These are phyloP conservation scores for Thalassiosira delicatula DNA, from an alignment of 352 stramenopile species.

Conservation along the genomic window DNA sequence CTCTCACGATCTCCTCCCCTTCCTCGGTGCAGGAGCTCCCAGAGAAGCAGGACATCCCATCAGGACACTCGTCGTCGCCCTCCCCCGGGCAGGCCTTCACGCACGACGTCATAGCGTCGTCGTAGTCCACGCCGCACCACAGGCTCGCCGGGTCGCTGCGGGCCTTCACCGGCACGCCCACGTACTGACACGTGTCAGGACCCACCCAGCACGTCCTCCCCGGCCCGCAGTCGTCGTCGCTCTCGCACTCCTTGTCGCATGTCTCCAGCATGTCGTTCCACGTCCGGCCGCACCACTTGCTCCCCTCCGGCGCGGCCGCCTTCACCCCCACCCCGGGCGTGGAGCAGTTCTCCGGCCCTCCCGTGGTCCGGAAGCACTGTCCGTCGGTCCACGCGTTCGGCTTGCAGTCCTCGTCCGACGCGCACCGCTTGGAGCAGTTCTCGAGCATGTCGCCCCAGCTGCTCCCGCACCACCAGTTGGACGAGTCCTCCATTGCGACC, in stretches of 20 bases:
- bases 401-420: slow-evolving; percentile 37
- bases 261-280: slow-evolving; percentile 63
- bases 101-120: slow-evolving; percentile 39
- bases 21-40: slow-evolving; percentile 41
- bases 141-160: slow-evolving; percentile 8
- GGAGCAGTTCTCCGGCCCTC: slow-evolving; percentile 45
- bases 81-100: slow-evolving; percentile 44
- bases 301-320: not conserved
- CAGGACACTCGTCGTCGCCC: slow-evolving; percentile 44
- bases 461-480: slow-evolving; percentile 55
- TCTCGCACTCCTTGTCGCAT: slow-evolving; percentile 33
- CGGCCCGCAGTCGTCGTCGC: slow-evolving; percentile 41
- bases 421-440: slow-evolving; percentile 45
- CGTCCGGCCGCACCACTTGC: slow-evolving; percentile 40
- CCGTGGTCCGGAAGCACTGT: slow-evolving; percentile 37
- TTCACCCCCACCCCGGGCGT: slow-evolving; percentile 33
- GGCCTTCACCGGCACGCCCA: slow-evolving; percentile 48
- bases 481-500: slow-evolving; percentile 31
- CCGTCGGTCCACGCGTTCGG: slow-evolving; percentile 29
- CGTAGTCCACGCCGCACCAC: slow-evolving; percentile 45
- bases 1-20: slow-evolving; percentile 31
- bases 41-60: slow-evolving; percentile 55
- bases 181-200: slow-evolving; percentile 48
- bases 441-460: slow-evolving; percentile 56
- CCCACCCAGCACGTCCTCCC: slow-evolving; percentile 47